Base-by-base conservation (phyloP, 1,139 yeast species). In the Kodamaea derodonti region DNA sequence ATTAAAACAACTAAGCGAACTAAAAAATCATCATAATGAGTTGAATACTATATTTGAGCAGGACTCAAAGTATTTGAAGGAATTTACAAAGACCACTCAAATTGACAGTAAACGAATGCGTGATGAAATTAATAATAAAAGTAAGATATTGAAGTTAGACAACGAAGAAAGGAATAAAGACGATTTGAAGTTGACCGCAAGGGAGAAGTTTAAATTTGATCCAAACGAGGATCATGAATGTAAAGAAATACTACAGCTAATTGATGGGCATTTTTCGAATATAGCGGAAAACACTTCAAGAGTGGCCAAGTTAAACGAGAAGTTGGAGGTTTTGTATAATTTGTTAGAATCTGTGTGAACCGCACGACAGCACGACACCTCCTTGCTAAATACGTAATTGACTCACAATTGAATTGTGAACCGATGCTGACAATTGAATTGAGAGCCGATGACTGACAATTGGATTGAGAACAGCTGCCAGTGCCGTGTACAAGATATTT, bases 1-100 rank as follows among this genome's bases (percentile, higher is more conserved):
- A 39, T 35, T 60, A 24, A 60, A 62, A 35, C 74, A 69, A 39
- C 46, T 68, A 30, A 46, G 51, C 16, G 68, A 62, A n/a, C 46
- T 69, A 23, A 58, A 64, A 34, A 40, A 43, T 9, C 52, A 60
- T 40, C 50, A 54, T 33, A 47, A 50, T 12, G 54, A 55, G 24
- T 40, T 59, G 13, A 42, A 58, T 15, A 38, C 45, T 24, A 43
- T 46, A 20, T 57, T 54, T 43, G 46, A 58, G 34, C 61, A 57
- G 55, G 74, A 69, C 47, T 42, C 43, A 29, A 47, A 49, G 28
- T 67, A 68, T 40, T 52, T 65, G 36, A 43, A 50, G 10, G 64
- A 65, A 25, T 37, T 47, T 32, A 33, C 30, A 15, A 42, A 39
- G 29, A 47, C 49, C 9, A 40, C 45, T n/a, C 27, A 32, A 13